Conservation (phyloP, 306 rosid genomes). For the Adenanthera pavonina region DNA sequence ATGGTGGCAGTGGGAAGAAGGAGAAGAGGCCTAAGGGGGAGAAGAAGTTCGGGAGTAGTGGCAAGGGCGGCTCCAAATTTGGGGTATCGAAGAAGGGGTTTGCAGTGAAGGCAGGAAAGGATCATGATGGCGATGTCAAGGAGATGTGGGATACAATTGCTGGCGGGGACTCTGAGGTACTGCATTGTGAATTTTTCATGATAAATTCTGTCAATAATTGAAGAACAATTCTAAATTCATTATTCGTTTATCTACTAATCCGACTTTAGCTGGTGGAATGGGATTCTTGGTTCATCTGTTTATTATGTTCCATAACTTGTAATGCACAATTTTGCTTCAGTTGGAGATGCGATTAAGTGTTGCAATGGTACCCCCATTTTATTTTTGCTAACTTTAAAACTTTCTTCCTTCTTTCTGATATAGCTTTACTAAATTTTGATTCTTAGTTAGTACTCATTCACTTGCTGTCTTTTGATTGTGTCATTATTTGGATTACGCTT, state of each 20-base stretch:
- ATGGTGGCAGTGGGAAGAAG: constrained; percentile 63
- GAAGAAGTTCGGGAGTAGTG: constrained; percentile 53
- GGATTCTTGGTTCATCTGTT: background rate
- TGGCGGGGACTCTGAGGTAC: constrained; percentile 89
- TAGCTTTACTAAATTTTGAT: constrained; percentile 8
- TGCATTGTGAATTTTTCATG: constrained; percentile 5
- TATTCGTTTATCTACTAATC: background rate
- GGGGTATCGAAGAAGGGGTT: constrained; percentile 62
- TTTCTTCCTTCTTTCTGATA: background rate
- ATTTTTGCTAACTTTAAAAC: background rate
- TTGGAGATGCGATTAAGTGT: background rate
- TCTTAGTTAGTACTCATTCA: background rate
- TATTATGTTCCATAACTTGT: background rate
- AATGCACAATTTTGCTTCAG: background rate
- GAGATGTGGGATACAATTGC: constrained; percentile 99
- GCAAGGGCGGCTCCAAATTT: constrained; percentile 60
- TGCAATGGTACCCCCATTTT: background rate
- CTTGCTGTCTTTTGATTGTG: background rate
- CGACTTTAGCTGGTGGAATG: background rate
- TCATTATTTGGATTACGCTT: background rate
- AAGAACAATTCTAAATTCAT: background rate
- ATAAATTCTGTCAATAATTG: background rate
- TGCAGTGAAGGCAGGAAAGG: constrained; percentile 69
- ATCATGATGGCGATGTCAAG: constrained; percentile 89
- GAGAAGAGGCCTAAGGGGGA: constrained; percentile 82